Conservation (phyloP, 805 yeast species). For the Sugiyamaella floridensis region DNA sequence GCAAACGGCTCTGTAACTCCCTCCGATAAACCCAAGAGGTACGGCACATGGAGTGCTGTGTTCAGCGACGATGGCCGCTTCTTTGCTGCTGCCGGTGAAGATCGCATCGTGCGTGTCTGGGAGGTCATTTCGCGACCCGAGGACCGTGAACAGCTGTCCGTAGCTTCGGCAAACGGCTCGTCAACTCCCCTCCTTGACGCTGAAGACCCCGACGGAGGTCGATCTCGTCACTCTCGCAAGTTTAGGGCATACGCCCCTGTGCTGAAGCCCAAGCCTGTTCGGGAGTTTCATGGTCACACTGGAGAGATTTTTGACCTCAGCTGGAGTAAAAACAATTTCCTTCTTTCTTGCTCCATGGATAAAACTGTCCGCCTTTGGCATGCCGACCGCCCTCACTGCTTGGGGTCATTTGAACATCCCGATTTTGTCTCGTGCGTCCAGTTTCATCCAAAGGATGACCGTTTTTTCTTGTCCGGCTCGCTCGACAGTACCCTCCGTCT, state of each 20-base stretch:
- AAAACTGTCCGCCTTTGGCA: slow-evolving; percentile 82
- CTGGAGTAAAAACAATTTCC: slow-evolving; percentile 83
- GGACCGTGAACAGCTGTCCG: slow-evolving; percentile 43
- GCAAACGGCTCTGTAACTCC: background rate
- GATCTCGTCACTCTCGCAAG: slow-evolving; percentile 1
- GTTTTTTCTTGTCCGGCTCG: slow-evolving; percentile 79
- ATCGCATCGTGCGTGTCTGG: slow-evolving; percentile 64
- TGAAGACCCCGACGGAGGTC: background rate
- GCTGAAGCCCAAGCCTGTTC: slow-evolving; percentile 59
- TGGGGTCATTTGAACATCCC: slow-evolving; percentile 61
- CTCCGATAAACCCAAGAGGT: slow-evolving; percentile 8
- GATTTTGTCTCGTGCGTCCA: slow-evolving; percentile 76
- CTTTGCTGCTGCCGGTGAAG: slow-evolving; percentile 80
- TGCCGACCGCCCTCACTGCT: slow-evolving; percentile 53
- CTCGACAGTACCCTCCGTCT: slow-evolving; percentile 66
- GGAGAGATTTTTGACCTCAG: slow-evolving; percentile 67
- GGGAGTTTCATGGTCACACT: slow-evolving; percentile 58
- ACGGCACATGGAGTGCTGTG: slow-evolving; percentile 65
- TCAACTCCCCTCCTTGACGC: background rate
- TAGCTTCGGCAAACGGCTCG: background rate
- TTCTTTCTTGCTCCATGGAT: slow-evolving; percentile 79
- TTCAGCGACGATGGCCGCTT: slow-evolving; percentile 77
- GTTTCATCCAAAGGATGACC: slow-evolving; percentile 80
- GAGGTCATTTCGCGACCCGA: slow-evolving; percentile 68
- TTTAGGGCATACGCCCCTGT: slow-evolving; percentile 57